phyloP scores from a whole-genome alignment of 2,329 filamentous ascomycete genomes.

The Aciculosporium take region DNA sequence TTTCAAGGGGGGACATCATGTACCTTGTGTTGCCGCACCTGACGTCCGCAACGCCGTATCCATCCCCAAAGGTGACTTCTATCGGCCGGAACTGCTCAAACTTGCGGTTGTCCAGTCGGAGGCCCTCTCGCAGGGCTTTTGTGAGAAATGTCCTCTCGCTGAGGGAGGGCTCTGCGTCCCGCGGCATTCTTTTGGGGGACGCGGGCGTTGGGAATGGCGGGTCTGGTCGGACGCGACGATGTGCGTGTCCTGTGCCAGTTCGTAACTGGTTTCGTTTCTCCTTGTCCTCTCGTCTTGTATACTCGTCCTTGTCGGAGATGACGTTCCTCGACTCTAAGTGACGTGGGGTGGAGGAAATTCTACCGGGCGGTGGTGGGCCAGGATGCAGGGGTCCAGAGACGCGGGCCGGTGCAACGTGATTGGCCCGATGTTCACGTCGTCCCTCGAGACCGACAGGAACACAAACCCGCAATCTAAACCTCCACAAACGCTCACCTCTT shows the following conservation, averaged over 20 bases:
- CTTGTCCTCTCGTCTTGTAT: not conserved
- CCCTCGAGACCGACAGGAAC: not conserved
- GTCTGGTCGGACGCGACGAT: too few relatives aligned
- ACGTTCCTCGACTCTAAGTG: not conserved
- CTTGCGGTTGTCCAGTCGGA: slow-evolving; percentile 71
- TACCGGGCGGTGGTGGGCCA: slow-evolving; percentile 32
- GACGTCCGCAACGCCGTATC: slow-evolving; percentile 82
- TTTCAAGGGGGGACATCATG: not conserved
- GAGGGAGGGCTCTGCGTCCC: slow-evolving; percentile 78
- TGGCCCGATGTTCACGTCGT: not conserved
- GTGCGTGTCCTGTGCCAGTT: too few relatives aligned
- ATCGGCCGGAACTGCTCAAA: slow-evolving; percentile 69
- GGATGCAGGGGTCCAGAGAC: not conserved
- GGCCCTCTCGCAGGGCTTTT: slow-evolving; percentile 64
- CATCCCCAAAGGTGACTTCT: slow-evolving; percentile 70
- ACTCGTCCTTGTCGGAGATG: slow-evolving; percentile 7
- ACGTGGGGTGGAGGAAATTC: slow-evolving; percentile 21
- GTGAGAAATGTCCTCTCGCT: slow-evolving; percentile 79
- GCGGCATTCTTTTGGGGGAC: slow-evolving; percentile 53
- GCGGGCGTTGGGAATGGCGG: not conserved
- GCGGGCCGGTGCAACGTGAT: not conserved
- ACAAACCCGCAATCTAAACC: not conserved
- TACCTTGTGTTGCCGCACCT: slow-evolving; percentile 82
- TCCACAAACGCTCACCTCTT: not conserved
- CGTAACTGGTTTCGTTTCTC: not conserved